A percentile compares a stretch with the other conserved stretches of the same genome.
Conservation (phyloP, 2,329 filamentous ascomycete species). For the Fusarium armeniacum region DNA sequence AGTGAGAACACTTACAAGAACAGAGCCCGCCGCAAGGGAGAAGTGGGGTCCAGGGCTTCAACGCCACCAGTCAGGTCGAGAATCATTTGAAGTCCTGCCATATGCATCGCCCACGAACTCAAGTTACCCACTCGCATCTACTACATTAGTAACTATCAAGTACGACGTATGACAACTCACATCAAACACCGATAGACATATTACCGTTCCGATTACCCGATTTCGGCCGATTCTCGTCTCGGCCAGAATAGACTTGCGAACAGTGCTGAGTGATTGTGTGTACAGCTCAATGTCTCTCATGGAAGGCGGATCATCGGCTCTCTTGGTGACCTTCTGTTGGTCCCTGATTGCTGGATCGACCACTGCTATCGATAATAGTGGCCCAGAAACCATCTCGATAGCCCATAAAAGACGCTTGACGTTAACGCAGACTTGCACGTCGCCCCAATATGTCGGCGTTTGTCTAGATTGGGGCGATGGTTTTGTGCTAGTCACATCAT, state of each 20-base stretch:
- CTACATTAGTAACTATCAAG: background rate
- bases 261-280: slow-evolving; percentile 37
- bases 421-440: slow-evolving; percentile 38
- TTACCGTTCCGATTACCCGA: slow-evolving; percentile 36
- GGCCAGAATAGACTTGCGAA: slow-evolving; percentile 21
- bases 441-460: slow-evolving; percentile 37
- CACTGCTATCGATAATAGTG: slow-evolving; percentile 36
- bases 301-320: background rate
- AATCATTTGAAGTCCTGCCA: slow-evolving; percentile 33
- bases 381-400: slow-evolving; percentile 42
- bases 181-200: slow-evolving; percentile 43
- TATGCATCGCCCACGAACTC: slow-evolving; percentile 36
- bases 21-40: slow-evolving; percentile 32
- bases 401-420: slow-evolving; percentile 38
- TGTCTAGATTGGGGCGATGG: background rate
- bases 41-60: slow-evolving; percentile 16
- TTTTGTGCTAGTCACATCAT: background rate
- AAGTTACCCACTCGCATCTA: slow-evolving; percentile 37
- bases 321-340: background rate
- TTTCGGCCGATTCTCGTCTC: slow-evolving; percentile 2
- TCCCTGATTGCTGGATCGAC: slow-evolving; percentile 16
- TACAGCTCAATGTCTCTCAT: slow-evolving; percentile 34
- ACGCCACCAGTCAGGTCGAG: slow-evolving; percentile 31
- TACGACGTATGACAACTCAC: background rate
- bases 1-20: slow-evolving; percentile 26